phyloP scores from a whole-genome alignment of 345 rosid genomes.

The Salix dunnii region DNA sequence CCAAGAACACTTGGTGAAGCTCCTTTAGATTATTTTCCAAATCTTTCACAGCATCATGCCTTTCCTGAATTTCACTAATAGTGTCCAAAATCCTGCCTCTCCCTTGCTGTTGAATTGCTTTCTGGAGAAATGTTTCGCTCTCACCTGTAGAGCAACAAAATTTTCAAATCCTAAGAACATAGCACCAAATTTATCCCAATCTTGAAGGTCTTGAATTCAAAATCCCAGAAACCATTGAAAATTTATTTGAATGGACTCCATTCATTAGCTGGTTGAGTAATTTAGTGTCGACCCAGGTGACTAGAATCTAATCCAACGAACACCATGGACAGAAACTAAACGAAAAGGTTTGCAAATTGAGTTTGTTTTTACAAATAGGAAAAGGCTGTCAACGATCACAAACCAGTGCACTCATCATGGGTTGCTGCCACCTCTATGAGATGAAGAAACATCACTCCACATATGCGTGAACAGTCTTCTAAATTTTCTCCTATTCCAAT shows the following conservation, averaged over 20 bases:
- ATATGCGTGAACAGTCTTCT: not conserved
- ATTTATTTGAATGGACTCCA: not conserved
- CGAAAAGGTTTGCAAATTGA: not conserved
- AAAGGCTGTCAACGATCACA: not conserved
- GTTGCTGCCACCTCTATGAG: not conserved
- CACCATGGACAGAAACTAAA: not conserved
- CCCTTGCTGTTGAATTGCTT: slow-evolving; percentile 91
- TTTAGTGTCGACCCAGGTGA: not conserved
- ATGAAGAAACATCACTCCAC: not conserved
- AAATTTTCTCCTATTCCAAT: not conserved
- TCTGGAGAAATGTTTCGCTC: slow-evolving; percentile 82
- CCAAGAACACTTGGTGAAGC: slow-evolving; percentile 84
- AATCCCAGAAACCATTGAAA: not conserved
- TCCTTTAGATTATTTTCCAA: slow-evolving; percentile 73
- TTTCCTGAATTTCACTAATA: slow-evolving; percentile 75
- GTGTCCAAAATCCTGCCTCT: slow-evolving; percentile 74
- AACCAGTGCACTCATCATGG: not conserved
- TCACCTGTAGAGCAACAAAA: slow-evolving; percentile 52
- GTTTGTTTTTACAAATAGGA: not conserved
- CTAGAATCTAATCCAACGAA: not conserved
- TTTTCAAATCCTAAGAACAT: not conserved
- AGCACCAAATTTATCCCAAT: not conserved
- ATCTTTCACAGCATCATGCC: slow-evolving; percentile 84
- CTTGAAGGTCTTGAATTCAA: not conserved
- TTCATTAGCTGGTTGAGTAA: not conserved